Evolutionary conservation across 164 flowering plant species (phyloP), one percentile per base, ranked within the genome.

Genomic region (Protea cynaroides): DNA sequence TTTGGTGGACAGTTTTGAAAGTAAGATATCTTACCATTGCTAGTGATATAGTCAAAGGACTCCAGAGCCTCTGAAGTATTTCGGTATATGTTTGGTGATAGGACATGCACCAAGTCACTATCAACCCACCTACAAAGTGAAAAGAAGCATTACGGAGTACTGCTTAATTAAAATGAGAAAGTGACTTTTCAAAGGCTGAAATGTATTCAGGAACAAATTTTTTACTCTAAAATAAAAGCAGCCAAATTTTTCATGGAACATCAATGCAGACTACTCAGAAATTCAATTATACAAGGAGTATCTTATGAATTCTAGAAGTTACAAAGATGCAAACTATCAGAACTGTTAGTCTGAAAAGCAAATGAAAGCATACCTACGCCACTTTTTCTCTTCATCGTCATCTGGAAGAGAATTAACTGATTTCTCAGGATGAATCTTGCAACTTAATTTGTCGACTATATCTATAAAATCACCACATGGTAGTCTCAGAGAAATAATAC

Each of bases 81-180:
- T 21, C 92, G 78, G 40, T 86, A 86, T 10, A 86, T 86, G 65
- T 86, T 86, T 57, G 92, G 92, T 15, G 92, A 85, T 47, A 86
- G 63, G 15, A 86, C 62, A 67, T 86, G 92, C 62, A 86, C 92
- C 77, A 86, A 72, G 70, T 86, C 85, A 70, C 73, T 63, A 62
- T 86, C 92, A 38, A 86, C 92, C 92, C 92, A 86, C 72, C 92
- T 86, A 59, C 23, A 21, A 3, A 25, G 12, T 25, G 37, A 18
- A 25, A 25, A 23, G 25, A 56, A 8, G 9, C 46, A 40, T 8
- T 40, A 40, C 13, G 8, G 46, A 6, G 1, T 40, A 12, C 46
- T 10, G 0, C 8, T 12, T 40, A 40, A 3, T 40, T 40, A 4
- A 8, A 1, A 8, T 10, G 8, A 40, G 1, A 40, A 40, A 12